Conservation (phyloP, 2,329 filamentous ascomycete genomes). For the Verticillium dahliae region DNA sequence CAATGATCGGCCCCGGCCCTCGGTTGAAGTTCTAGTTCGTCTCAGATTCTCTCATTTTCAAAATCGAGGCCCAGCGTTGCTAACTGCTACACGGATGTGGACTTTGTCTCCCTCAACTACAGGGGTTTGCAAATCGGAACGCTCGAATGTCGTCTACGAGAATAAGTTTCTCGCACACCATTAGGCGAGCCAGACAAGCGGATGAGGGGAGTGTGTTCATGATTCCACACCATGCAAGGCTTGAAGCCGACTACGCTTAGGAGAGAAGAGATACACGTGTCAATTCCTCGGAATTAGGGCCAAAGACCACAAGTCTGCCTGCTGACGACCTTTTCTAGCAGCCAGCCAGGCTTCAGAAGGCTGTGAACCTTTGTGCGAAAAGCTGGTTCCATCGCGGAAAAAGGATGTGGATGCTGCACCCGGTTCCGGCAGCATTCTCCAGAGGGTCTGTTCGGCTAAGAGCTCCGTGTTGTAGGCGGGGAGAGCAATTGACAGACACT, state of each 20-base stretch:
- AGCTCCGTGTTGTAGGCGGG: slow-evolving; percentile 18
- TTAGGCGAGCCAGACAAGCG: neutral
- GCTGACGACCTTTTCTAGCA: slow-evolving; percentile 11
- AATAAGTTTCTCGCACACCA: too few species aligned
- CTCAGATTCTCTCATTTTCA: slow-evolving; percentile 20
- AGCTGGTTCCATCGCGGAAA: slow-evolving; percentile 6
- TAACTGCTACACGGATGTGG: too few species aligned
- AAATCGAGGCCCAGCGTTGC: too few species aligned
- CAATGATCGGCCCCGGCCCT: too few species aligned
- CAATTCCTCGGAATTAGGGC: neutral
- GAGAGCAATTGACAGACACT: slow-evolving; percentile 13
- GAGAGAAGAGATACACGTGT: neutral
- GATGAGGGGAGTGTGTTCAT: neutral
- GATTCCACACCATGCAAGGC: neutral
- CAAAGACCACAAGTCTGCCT: slow-evolving; percentile 14
- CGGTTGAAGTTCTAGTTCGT: too few species aligned
- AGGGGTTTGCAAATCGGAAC: too few species aligned
- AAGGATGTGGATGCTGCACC: slow-evolving; percentile 8
- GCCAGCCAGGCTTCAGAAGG: slow-evolving; percentile 16
- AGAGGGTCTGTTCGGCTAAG: slow-evolving; percentile 14
- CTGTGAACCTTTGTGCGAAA: slow-evolving; percentile 8
- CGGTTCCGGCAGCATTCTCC: slow-evolving; percentile 14
- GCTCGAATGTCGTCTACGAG: too few species aligned
- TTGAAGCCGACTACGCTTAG: neutral
- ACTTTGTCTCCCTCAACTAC: too few species aligned